These are phyloP conservation scores for Cyphellophora europaea DNA, from an alignment of 2,329 filamentous ascomycete species.

Conservation along the genomic window DNA sequence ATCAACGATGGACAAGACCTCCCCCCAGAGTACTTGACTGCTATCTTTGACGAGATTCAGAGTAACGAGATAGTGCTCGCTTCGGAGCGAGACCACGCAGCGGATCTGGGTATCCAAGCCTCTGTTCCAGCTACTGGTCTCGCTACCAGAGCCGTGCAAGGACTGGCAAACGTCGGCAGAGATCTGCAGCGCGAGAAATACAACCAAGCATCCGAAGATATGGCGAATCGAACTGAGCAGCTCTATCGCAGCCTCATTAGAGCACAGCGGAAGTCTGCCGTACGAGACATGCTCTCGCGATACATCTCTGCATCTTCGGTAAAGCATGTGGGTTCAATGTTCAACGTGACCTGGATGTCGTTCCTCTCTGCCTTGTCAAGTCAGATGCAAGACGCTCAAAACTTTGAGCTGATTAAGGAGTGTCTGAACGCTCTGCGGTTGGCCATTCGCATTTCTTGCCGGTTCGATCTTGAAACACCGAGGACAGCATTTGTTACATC, in stretches of 20 bases:
- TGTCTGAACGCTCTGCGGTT: slow-evolving; percentile 95
- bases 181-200: slow-evolving; percentile 90
- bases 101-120: slow-evolving; percentile 58
- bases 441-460: slow-evolving; percentile 82
- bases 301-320: slow-evolving; percentile 92
- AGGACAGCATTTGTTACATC: slow-evolving; percentile 91
- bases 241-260: slow-evolving; percentile 89
- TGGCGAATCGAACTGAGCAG: slow-evolving; percentile 70
- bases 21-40: slow-evolving; percentile 80
- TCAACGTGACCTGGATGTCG: slow-evolving; percentile 98
- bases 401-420: slow-evolving; percentile 80
- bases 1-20: slow-evolving; percentile 96
- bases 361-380: slow-evolving; percentile 91
- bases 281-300: slow-evolving; percentile 55
- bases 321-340: slow-evolving; percentile 95
- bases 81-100: slow-evolving; percentile 82
- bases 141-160: slow-evolving; percentile 76
- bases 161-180: slow-evolving; percentile 81
- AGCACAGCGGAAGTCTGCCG: slow-evolving; percentile 72
- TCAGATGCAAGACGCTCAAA: slow-evolving; percentile 86
- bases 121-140: slow-evolving; percentile 56
- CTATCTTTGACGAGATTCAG: slow-evolving; percentile 87
- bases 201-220: slow-evolving; percentile 90
- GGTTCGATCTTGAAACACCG: slow-evolving; percentile 89
- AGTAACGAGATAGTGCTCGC: slow-evolving; percentile 89